phyloP scores from a whole-genome alignment of 2,329 filamentous ascomycete species.

The Didymella lethalis region DNA sequence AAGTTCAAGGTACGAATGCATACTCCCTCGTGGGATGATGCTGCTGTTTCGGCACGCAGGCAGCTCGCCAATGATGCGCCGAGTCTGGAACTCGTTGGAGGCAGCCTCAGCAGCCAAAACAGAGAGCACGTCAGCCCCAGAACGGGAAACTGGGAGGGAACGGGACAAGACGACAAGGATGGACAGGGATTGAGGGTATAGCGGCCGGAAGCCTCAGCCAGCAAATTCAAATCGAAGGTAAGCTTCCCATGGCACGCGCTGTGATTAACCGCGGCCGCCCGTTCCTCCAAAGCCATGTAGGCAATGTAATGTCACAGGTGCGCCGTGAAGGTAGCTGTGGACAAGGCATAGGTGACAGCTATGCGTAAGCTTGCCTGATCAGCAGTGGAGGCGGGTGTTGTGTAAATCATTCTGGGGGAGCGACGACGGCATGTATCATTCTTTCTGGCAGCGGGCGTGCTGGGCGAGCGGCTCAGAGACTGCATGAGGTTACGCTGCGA shows the following conservation, averaged over 20 bases:
- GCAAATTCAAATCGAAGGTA: constrained; percentile 24
- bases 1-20: constrained; percentile 19
- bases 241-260: constrained; percentile 21
- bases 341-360: constrained; percentile 7
- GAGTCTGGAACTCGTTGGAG: constrained; percentile 21
- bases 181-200: constrained; percentile 34
- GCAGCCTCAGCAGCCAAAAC: constrained; percentile 39
- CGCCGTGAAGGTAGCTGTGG: constrained; percentile 8
- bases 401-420: constrained; percentile 28
- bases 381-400: constrained; percentile 25
- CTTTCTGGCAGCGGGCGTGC: constrained; percentile 27
- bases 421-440: constrained; percentile 29
- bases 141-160: constrained; percentile 17
- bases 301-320: constrained; percentile 25
- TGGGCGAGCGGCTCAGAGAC: constrained; percentile 24
- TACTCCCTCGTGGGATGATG: constrained; percentile 22
- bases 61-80: constrained; percentile 29
- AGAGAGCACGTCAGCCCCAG: constrained; percentile 42
- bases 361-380: constrained; percentile 9
- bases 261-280: constrained; percentile 25
- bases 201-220: constrained; percentile 29
- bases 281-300: constrained; percentile 13
- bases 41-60: constrained; percentile 26
- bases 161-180: constrained; percentile 20
- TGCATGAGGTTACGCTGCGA: constrained; percentile 32